Conservation (phyloP, 2,329 filamentous ascomycete genomes). For the Colletotrichum euphorbiae region DNA sequence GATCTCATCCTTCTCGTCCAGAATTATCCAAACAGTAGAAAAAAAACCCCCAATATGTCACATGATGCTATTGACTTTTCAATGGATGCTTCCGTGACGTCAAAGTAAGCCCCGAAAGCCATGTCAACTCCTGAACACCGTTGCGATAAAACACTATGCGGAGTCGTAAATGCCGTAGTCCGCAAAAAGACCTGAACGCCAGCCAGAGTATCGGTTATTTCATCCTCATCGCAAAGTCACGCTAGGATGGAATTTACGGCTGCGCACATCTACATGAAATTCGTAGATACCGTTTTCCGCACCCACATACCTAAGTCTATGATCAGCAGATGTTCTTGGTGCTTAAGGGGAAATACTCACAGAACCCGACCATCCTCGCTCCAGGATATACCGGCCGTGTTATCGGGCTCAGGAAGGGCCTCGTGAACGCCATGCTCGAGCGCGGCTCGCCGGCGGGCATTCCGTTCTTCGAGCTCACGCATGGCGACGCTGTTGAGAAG, state of each 20-base stretch:
- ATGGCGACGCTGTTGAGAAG: slow-evolving; percentile 52
- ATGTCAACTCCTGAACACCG: slow-evolving; percentile 25
- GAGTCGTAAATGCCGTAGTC: not conserved
- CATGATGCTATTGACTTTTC: slow-evolving; percentile 18
- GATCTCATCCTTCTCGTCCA: not conserved
- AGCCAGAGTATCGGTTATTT: not conserved
- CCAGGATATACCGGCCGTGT: slow-evolving; percentile 72
- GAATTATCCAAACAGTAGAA: not conserved
- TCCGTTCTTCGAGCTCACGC: slow-evolving; percentile 47
- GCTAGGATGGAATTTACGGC: slow-evolving; percentile 69
- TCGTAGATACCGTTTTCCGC: slow-evolving; percentile 82
- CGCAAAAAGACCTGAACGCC: slow-evolving; percentile 19
- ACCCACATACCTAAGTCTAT: slow-evolving; percentile 65
- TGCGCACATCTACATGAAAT: slow-evolving; percentile 73
- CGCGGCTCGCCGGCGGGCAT: slow-evolving; percentile 42
- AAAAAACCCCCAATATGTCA: not conserved
- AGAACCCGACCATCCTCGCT: slow-evolving; percentile 69
- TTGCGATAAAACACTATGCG: slow-evolving; percentile 3
- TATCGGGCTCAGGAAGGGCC: slow-evolving; percentile 61
- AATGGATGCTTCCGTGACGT: slow-evolving; percentile 9
- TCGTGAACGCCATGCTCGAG: slow-evolving; percentile 57
- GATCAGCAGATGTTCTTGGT: slow-evolving; percentile 38
- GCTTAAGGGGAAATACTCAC: slow-evolving; percentile 56
- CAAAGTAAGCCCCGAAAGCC: not conserved
- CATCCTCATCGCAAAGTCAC: slow-evolving; percentile 62